phyloP scores from a whole-genome alignment of 2,329 filamentous ascomycete species.

The Xylariales sp. region DNA sequence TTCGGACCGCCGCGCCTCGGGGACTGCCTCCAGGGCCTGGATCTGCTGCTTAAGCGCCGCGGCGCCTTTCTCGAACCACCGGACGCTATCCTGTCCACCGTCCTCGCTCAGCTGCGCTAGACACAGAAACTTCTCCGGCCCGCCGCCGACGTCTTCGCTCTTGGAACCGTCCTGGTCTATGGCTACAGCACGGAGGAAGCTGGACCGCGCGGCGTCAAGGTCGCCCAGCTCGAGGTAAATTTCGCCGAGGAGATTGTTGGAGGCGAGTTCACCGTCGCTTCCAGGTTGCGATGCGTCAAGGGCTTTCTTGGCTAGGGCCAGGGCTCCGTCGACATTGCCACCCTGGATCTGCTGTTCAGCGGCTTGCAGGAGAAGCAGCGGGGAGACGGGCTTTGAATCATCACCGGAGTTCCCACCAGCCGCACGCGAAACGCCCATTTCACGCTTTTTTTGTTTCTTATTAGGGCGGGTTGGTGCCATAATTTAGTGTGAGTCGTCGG shows the following conservation, averaged over 20 bases:
- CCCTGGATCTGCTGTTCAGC: slow-evolving; percentile 26
- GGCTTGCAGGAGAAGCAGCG: slow-evolving; percentile 25
- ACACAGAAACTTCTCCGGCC: slow-evolving; percentile 92
- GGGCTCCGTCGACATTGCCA: slow-evolving; percentile 23
- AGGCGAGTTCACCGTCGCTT: slow-evolving; percentile 54
- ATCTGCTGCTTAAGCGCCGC: slow-evolving; percentile 69
- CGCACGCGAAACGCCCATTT: slow-evolving; percentile 19
- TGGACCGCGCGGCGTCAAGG: slow-evolving; percentile 65
- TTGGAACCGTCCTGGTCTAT: slow-evolving; percentile 72
- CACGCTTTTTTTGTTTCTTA: slow-evolving; percentile 24
- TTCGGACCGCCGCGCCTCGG: slow-evolving; percentile 22
- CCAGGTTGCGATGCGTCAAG: slow-evolving; percentile 19
- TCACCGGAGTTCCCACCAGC: slow-evolving; percentile 10
- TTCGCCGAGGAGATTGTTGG: slow-evolving; percentile 73
- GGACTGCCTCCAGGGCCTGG: slow-evolving; percentile 50
- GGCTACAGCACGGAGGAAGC: slow-evolving; percentile 68
- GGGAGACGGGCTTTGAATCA: slow-evolving; percentile 18
- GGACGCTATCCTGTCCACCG: slow-evolving; percentile 60
- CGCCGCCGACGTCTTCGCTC: slow-evolving; percentile 70
- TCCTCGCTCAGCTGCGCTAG: slow-evolving; percentile 82
- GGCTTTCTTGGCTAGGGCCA: slow-evolving; percentile 22
- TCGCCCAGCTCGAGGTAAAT: slow-evolving; percentile 82
- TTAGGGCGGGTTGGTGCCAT: slow-evolving; percentile 28
- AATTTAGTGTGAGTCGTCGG: not conserved
- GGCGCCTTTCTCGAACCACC: slow-evolving; percentile 68